phyloP scores from a whole-genome alignment of 352 stramenopile species.

The Phytophthora idaei region DNA sequence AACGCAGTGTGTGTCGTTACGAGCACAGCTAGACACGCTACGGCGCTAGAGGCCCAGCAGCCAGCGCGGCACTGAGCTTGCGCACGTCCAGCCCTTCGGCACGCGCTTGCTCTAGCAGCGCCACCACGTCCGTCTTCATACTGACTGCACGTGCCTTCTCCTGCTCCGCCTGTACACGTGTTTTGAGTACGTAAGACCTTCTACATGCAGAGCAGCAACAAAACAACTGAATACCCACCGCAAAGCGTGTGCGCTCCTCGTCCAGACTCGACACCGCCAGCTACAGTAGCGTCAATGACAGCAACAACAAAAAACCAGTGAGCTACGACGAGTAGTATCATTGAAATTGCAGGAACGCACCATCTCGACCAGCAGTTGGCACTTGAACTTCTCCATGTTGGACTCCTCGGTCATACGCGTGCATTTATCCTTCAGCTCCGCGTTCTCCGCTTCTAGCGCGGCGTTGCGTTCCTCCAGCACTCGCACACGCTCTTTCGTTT shows the following conservation, averaged over 20 bases:
- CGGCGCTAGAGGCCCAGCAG: slow-evolving; percentile 5
- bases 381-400: slow-evolving; percentile 91
- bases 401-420: slow-evolving; percentile 72
- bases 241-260: slow-evolving; percentile 58
- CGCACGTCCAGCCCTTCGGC: slow-evolving; percentile 70
- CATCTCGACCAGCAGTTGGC: slow-evolving; percentile 88
- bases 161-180: slow-evolving; percentile 54
- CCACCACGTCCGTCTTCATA: slow-evolving; percentile 66
- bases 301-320: not conserved
- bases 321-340: not conserved
- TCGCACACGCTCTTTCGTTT: slow-evolving; percentile 38
- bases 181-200: no score
- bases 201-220: no score
- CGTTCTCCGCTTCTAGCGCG: slow-evolving; percentile 66
- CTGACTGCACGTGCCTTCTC: slow-evolving; percentile 65
- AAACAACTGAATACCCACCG: no score
- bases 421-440: slow-evolving; percentile 59
- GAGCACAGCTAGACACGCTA: slow-evolving; percentile 1
- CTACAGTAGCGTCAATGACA: slow-evolving; percentile 30
- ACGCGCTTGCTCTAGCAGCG: slow-evolving; percentile 71
- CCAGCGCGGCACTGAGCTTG: slow-evolving; percentile 49
- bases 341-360: slow-evolving; percentile 29
- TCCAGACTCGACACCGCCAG: slow-evolving; percentile 84
- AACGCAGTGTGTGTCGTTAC: slow-evolving; percentile 5
- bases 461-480: slow-evolving; percentile 52